A percentile compares a stretch with the other conserved stretches of the same genome.
Conservation (phyloP, 2,329 filamentous ascomycete species). For the Balansia obtecta region DNA sequence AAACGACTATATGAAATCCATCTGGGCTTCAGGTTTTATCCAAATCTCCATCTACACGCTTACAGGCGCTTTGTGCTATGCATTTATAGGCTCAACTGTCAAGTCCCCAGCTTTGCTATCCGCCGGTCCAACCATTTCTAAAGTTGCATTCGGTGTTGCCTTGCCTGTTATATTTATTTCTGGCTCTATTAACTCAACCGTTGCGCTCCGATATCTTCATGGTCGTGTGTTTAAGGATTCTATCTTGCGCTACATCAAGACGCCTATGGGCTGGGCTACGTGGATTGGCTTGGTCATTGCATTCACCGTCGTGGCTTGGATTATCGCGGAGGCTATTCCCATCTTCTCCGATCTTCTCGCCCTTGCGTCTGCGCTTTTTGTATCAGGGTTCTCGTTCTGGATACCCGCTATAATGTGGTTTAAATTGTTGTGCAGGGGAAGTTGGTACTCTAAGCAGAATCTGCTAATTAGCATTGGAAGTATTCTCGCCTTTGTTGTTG, state of each 20-base stretch:
- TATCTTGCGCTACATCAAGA: conserved; percentile 25
- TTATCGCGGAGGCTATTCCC: conserved; percentile 59
- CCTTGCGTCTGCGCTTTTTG: conserved; percentile 33
- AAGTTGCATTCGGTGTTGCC: conserved; percentile 52
- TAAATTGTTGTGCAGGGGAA: conserved; percentile 10
- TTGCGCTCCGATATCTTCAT: conserved; percentile 25
- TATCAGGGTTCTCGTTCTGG: conserved; percentile 20
- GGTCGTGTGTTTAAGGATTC: conserved; percentile 23
- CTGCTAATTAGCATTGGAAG: conserved; percentile 13
- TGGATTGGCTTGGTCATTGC: conserved; percentile 46
- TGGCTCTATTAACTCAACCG: conserved; percentile 46
- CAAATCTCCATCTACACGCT: conserved; percentile 50
- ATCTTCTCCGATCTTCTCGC: conserved; percentile 54
- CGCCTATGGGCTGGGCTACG: conserved; percentile 24
- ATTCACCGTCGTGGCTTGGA: conserved; percentile 50
- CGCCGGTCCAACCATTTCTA: conserved; percentile 40
- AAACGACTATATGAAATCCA: conserved; percentile 29
- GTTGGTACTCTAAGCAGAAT: conserved; percentile 15
- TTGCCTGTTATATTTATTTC: conserved; percentile 57
- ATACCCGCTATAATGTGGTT: conserved; percentile 14
- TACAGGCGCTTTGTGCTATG: conserved; percentile 51
- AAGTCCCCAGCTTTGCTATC: conserved; percentile 51
- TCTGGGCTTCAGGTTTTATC: conserved; percentile 42
- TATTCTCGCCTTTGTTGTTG: conserved; percentile 16
- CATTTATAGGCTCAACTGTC: conserved; percentile 47